A percentile compares a stretch with the other conserved stretches of the same genome.
Conservation (phyloP, 106 monocot genomes). For the Posidonia australis region DNA sequence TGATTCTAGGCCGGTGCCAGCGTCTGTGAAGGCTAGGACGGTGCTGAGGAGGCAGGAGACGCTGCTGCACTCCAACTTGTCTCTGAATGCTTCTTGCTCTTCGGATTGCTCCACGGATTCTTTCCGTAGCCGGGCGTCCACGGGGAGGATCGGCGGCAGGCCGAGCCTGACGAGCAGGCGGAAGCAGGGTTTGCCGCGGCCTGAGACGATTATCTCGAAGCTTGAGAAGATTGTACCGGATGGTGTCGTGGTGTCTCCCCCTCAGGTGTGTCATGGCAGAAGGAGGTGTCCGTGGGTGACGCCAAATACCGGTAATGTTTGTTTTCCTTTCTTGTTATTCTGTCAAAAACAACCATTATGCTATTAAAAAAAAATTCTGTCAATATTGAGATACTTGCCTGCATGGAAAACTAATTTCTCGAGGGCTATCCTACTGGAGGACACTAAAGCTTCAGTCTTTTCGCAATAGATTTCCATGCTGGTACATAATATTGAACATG, state of each 20-base stretch:
- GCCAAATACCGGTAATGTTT: constrained; percentile 64
- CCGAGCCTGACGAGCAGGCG: constrained; percentile 17
- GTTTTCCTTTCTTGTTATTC: neutral
- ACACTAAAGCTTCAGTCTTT: too few species aligned
- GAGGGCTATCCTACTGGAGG: too few species aligned
- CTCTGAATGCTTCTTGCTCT: constrained; percentile 82
- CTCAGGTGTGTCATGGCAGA: constrained; percentile 30
- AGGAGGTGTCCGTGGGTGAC: constrained; percentile 86
- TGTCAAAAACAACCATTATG: too few species aligned
- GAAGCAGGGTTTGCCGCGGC: constrained; percentile 23
- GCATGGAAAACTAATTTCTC: neutral
- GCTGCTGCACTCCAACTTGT: constrained; percentile 56
- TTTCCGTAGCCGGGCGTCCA: constrained; percentile 65
- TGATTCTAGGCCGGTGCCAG: constrained; percentile 7
- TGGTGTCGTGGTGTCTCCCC: constrained; percentile 8
- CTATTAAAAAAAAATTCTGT: too few species aligned
- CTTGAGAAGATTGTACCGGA: constrained; percentile 31
- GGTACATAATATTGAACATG: too few species aligned
- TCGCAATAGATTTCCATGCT: too few species aligned
- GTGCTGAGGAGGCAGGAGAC: constrained; percentile 44
- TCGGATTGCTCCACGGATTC: constrained; percentile 82
- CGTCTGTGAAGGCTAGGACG: constrained; percentile 21
- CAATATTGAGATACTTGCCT: neutral
- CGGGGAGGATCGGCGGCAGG: constrained; percentile 53
- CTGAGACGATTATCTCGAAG: constrained; percentile 32